Base-by-base conservation (phyloP, 164 flowering plant genomes). In the Dillenia turbinata region DNA sequence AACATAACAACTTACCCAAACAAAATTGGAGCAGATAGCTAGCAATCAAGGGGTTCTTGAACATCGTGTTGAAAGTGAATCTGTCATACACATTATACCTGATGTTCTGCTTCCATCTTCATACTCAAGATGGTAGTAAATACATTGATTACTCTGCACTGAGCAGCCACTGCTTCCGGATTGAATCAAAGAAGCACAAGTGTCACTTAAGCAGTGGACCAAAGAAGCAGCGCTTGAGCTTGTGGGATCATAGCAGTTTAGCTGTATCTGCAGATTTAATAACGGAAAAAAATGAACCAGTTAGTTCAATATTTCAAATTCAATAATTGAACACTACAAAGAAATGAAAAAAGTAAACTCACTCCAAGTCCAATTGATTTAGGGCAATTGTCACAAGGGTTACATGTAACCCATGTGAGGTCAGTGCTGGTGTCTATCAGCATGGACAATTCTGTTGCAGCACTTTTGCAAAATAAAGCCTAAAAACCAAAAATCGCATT, bases 401-500 rank as follows among this genome's bases (percentile, higher is more conserved):
- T 70, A 71, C 99, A 95, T 68, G 84, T 67, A 15, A 95, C 90
- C 99, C 99, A 95, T 54, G 89, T 67, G 19, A 89, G 85, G 72
- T 95, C 96, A 66, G 97, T 95, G 73, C 99, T 97, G 0, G 97
- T 89, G 69, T 95, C 99, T 66, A 95, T 88, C 72, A 89, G 99
- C 52, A 95, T 96, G 76, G 70, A 74, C 71, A 80, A 91, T 51
- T 91, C 96, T 61, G 57, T 83, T 46, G 97, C 82, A 22, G 98
- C 97, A 70, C 78, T 59, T 67, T 83, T 47, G 98, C 87, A 52
- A 68, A 86, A 69, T 93, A 93, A 16, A 93, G 85, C 88, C 98
- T 94, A 64, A 7, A 66, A 10, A 9, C 33, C 33, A 26, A 26
- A 26, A 26, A 2, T 5, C 33, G 5, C 33, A 26, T 26, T 26